These are phyloP conservation scores for Aethionema arabicum DNA, from an alignment of 345 rosid genomes.

Conservation along the genomic window DNA sequence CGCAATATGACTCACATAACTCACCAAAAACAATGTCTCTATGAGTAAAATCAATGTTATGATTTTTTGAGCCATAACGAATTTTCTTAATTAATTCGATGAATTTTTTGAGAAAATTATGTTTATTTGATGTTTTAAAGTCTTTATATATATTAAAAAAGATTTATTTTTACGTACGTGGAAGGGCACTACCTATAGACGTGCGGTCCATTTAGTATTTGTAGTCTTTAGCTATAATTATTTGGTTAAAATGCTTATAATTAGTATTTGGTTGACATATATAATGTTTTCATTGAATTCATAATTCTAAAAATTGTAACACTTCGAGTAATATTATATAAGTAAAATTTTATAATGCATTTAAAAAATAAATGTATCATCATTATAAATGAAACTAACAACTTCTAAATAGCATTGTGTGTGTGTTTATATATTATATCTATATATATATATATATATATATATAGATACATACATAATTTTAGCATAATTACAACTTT, in stretches of 20 bases:
- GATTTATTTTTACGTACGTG: slow-evolving; percentile 25
- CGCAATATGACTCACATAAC: slow-evolving; percentile 15
- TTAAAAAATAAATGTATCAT: too few species aligned
- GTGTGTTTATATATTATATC: too few species aligned
- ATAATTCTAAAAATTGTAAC: too few species aligned
- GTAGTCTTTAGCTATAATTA: slow-evolving; percentile 11
- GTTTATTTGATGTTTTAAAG: slow-evolving; percentile 22
- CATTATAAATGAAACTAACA: too few species aligned
- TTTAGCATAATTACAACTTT: too few species aligned
- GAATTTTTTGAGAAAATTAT: slow-evolving; percentile 6
- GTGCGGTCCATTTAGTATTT: slow-evolving; percentile 32
- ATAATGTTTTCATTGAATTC: too few species aligned
- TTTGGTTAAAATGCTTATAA: background rate
- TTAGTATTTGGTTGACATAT: background rate
- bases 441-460: too few species aligned
- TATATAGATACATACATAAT: too few species aligned
- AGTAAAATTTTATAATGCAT: too few species aligned
- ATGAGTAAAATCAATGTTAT: slow-evolving; percentile 25
- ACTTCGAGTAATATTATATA: too few species aligned
- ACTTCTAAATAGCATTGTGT: too few species aligned
- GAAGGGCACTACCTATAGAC: slow-evolving; percentile 36
- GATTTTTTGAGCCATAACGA: slow-evolving; percentile 26
- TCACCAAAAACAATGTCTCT: slow-evolving; percentile 27
- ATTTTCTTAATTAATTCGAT: slow-evolving; percentile 7
- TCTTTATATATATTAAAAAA: slow-evolving; percentile 7